phyloP scores from a whole-genome alignment of 495 filamentous ascomycete genomes.

The Daldinia vernicosa region DNA sequence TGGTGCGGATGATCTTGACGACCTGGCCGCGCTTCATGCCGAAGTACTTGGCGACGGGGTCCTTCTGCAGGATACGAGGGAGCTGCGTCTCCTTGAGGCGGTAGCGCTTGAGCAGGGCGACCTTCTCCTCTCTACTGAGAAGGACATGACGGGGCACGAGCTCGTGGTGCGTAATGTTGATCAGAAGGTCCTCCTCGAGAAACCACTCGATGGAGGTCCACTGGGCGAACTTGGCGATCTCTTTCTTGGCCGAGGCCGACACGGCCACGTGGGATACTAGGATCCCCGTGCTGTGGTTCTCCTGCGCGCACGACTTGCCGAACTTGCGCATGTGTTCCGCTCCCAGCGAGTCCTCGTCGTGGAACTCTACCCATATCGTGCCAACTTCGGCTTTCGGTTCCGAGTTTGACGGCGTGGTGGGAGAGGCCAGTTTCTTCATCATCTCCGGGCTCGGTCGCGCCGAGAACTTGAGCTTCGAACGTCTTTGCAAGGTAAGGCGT shows the following conservation, averaged over 20 bases:
- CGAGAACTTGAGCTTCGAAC: slow-evolving; percentile 83
- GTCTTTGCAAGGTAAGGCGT: slow-evolving; percentile 60
- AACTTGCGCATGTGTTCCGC: slow-evolving; percentile 91
- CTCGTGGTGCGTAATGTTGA: slow-evolving; percentile 98
- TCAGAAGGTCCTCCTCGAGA: slow-evolving; percentile 91
- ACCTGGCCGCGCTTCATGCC: slow-evolving; percentile 93
- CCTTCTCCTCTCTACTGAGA: slow-evolving; percentile 89
- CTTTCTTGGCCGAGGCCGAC: slow-evolving; percentile 83
- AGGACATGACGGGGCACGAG: slow-evolving; percentile 94
- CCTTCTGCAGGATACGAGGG: slow-evolving; percentile 87
- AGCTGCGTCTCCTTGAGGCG: slow-evolving; percentile 96
- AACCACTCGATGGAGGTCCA: slow-evolving; percentile 89
- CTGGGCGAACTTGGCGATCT: slow-evolving; percentile 73
- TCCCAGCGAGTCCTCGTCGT: slow-evolving; percentile 74
- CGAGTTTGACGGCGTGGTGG: slow-evolving; percentile 68
- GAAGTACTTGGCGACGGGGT: slow-evolving; percentile 92
- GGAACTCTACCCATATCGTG: slow-evolving; percentile 92
- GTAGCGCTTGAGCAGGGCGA: slow-evolving; percentile 81
- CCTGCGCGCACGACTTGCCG: slow-evolving; percentile 76
- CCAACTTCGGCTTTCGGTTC: slow-evolving; percentile 77
- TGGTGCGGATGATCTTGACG: slow-evolving; percentile 94
- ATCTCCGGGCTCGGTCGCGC: slow-evolving; percentile 82
- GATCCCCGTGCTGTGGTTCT: slow-evolving; percentile 88
- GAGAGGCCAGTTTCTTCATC: slow-evolving; percentile 80
- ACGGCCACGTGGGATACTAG: slow-evolving; percentile 84